Conservation (phyloP, 129 eudicot species). For the Silybum marianum region DNA sequence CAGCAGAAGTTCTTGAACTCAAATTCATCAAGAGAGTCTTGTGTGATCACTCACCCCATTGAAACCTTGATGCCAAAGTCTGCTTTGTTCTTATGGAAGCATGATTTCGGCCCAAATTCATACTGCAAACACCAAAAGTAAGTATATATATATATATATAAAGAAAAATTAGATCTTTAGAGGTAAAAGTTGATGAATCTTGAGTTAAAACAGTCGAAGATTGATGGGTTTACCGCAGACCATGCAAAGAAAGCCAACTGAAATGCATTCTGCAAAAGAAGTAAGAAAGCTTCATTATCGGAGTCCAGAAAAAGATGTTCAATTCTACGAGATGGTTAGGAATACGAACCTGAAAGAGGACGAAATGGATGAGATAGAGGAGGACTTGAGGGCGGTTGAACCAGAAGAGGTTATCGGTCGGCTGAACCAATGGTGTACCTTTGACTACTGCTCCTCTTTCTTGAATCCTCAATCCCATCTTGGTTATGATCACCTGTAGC, state of each 20-base stretch:
- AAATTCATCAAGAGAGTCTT: not conserved
- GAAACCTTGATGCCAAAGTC: slow-evolving; percentile 49
- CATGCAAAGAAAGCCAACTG: slow-evolving; percentile 73
- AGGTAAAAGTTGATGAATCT: not conserved
- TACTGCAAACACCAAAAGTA: slow-evolving; percentile 25
- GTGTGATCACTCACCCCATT: slow-evolving; percentile 41
- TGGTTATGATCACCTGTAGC: slow-evolving; percentile 60
- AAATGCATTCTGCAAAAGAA: slow-evolving; percentile 60
- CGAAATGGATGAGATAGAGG: slow-evolving; percentile 56
- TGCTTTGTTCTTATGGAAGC: slow-evolving; percentile 49
- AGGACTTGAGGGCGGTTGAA: slow-evolving; percentile 59
- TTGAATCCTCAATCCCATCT: slow-evolving; percentile 54
- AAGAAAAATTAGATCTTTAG: not conserved
- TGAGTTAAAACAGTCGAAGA: not conserved
- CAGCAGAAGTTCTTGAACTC: not conserved
- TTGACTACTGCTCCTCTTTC: slow-evolving; percentile 49
- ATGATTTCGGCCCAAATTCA: slow-evolving; percentile 50
- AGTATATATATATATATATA: too few relatives aligned
- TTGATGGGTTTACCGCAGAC: slow-evolving; percentile 49
- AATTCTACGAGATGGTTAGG: not conserved
- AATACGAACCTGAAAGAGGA: slow-evolving; percentile 55
- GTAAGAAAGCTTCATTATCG: not conserved
- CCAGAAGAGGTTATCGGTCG: slow-evolving; percentile 63
- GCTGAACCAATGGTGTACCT: slow-evolving; percentile 57
- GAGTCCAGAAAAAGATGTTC: slow-evolving; percentile 5